Evolutionary conservation across 768 basidiomycete genomes (phyloP), one percentile per base, ranked within the genome.

Genomic region (Infundibulicybe gibba): DNA sequence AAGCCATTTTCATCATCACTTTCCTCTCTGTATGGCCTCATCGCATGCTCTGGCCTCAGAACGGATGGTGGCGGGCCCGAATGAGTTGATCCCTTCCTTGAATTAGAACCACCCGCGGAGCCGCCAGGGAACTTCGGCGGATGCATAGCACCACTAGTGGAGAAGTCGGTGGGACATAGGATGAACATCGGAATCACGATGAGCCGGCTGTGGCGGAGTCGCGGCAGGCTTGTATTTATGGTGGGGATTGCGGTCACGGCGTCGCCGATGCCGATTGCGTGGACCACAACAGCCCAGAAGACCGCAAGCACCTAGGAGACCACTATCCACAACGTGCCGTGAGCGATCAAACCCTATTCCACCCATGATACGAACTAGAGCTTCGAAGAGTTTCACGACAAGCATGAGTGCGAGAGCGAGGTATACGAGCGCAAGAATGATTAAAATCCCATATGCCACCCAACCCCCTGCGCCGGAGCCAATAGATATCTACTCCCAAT

Each of bases 361-460:
- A 13, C 87, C 87, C 46, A 84, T 59, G 20, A 94, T 75, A 32
- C 95, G 88, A 30, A 90, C 73, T n/a, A 80, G 42, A 8, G 83
- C 93, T 62, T 98, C 95, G 38, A 87, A 58, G 42, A 95, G 54
- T 69, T 99, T 99, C 67, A 87, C 81, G 32, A 87, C 43, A 34
- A 97, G 79, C 76, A 97, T 88, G 47, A 90, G 66, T 41, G 81
- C 59, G 55, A 95, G 81, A n/a, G 87, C 84, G 10, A 92, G 71
- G 62, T 94, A 92, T 40, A 91, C 84, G 48, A 97, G 74, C 10
- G 79, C 79, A 21, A 90, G 71, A 42, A 97, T 87, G 56, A 94
- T 71, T 49, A 98, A 75, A 49, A 98, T 85, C 55, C 91, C 90
- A 63, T 95, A 97, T 11, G 94, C 84, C 13, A 99, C 84, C 97